phyloP scores from a whole-genome alignment of 495 filamentous ascomycete genomes.

The Cairneyella variabilis region DNA sequence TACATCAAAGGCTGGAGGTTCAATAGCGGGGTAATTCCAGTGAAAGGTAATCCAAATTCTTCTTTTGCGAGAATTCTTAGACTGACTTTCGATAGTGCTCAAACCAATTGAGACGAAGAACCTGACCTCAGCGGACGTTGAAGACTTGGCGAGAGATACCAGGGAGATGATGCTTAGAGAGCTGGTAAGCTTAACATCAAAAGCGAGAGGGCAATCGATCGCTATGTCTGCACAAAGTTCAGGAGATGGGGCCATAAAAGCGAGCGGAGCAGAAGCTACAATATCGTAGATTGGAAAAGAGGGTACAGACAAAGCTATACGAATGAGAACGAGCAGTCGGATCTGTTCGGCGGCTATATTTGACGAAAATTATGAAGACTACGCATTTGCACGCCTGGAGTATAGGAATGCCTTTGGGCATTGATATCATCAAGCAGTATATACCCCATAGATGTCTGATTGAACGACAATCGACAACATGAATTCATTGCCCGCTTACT shows the following conservation, averaged over 20 bases:
- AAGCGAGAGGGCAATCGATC: constrained; percentile 32
- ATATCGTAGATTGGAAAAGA: constrained; percentile 19
- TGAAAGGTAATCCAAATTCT: constrained; percentile 59
- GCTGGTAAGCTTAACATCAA: constrained; percentile 57
- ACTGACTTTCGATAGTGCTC: constrained; percentile 53
- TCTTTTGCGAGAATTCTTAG: neutral
- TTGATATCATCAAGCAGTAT: constrained; percentile 8
- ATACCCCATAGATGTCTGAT: constrained; percentile 15
- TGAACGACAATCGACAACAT: too few relatives aligned
- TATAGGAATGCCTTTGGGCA: neutral
- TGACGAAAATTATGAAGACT: neutral
- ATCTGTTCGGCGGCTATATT: neutral
- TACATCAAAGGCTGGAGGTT: constrained; percentile 68
- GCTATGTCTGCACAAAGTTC: constrained; percentile 19
- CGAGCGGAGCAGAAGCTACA: constrained; percentile 32
- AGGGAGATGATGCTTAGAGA: constrained; percentile 78
- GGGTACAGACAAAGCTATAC: neutral
- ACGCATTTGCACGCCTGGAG: constrained; percentile 3
- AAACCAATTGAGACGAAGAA: constrained; percentile 80
- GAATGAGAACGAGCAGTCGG: neutral
- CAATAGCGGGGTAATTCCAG: constrained; percentile 67
- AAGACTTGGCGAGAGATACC: constrained; percentile 65
- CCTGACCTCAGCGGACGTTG: constrained; percentile 76
- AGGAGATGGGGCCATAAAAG: constrained; percentile 28
- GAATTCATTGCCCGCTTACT: too few relatives aligned